These are phyloP conservation scores for Fusarium euwallaceae DNA, from an alignment of 2,329 filamentous ascomycete genomes.

Conservation along the genomic window DNA sequence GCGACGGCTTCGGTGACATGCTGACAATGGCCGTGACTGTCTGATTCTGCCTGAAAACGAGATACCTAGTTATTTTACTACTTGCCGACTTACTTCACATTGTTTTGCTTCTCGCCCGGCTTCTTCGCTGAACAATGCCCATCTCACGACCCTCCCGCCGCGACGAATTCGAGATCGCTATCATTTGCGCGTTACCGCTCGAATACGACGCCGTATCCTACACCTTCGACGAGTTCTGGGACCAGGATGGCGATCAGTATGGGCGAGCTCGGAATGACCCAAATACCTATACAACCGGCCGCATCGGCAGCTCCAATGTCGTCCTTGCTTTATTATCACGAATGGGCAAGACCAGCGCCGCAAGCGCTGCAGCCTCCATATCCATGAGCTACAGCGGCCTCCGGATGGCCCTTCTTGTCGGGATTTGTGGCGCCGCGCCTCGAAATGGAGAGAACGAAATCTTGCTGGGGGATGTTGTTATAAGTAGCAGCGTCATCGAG, in stretches of 20 bases:
- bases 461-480: constrained; percentile 8
- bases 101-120: background rate
- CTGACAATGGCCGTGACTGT: background rate
- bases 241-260: constrained; percentile 16
- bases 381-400: constrained; percentile 51
- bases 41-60: background rate
- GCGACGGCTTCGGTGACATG: background rate
- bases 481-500: background rate
- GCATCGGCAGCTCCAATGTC: constrained; percentile 44
- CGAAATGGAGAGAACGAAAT: background rate
- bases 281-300: constrained; percentile 49
- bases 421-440: constrained; percentile 56
- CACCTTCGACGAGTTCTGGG: constrained; percentile 41
- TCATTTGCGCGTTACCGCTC: constrained; percentile 45
- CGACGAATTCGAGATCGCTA: background rate
- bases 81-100: background rate
- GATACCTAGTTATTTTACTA: background rate
- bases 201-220: constrained; percentile 43
- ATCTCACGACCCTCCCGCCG: background rate
- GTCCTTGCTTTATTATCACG: constrained; percentile 45
- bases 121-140: background rate
- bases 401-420: constrained; percentile 53
- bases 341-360: constrained; percentile 48
- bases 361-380: constrained; percentile 44
- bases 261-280: constrained; percentile 40